Evolutionary conservation across 1,284 basidiomycete genomes (phyloP).

Genomic region (Pisolithus thermaeus): DNA sequence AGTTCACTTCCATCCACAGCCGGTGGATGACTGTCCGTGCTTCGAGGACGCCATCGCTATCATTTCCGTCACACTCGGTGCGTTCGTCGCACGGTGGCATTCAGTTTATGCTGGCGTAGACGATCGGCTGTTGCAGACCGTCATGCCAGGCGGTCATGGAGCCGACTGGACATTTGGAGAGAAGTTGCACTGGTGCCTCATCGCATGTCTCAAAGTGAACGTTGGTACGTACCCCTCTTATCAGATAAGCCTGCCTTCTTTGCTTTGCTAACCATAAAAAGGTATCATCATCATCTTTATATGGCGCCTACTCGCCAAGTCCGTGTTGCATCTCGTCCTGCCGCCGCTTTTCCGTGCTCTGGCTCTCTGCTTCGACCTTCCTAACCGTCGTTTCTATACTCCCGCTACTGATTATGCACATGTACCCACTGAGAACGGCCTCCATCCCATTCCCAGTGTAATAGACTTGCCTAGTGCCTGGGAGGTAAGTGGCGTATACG

Average conservation of each 20-base stretch:
- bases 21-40: conserved; percentile 95
- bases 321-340: conserved; percentile 62
- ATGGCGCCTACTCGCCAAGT: conserved; percentile 84
- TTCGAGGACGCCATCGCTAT: conserved; percentile 98
- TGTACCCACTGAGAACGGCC: conserved; percentile 53
- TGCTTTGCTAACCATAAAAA: conserved; percentile 9
- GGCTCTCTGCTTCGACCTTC: conserved; percentile 58
- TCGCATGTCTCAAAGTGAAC: conserved; percentile 57
- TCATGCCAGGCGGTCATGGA: conserved; percentile 56
- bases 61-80: conserved; percentile 77
- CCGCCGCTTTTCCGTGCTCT: conserved; percentile 79
- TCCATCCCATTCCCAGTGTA: conserved; percentile 79
- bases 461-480: conserved; percentile 63
- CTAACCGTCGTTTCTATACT: conserved; percentile 78
- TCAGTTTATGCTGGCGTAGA: conserved; percentile 34
- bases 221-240: conserved; percentile 37
- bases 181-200: conserved; percentile 46
- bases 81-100: conserved; percentile 66
- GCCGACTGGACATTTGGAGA: conserved; percentile 42
- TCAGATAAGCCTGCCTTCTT: background rate
- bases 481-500: conserved; percentile 29
- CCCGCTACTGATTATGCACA: conserved; percentile 81
- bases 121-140: conserved; percentile 25
- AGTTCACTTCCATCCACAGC: conserved; percentile 87
- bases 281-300: conserved; percentile 70